Percentiles rank a stretch among this genome's conserved stretches.
Evolutionary conservation across 2,329 filamentous ascomycete species (phyloP).

Genomic region (Ceratocystis alfenasii): DNA sequence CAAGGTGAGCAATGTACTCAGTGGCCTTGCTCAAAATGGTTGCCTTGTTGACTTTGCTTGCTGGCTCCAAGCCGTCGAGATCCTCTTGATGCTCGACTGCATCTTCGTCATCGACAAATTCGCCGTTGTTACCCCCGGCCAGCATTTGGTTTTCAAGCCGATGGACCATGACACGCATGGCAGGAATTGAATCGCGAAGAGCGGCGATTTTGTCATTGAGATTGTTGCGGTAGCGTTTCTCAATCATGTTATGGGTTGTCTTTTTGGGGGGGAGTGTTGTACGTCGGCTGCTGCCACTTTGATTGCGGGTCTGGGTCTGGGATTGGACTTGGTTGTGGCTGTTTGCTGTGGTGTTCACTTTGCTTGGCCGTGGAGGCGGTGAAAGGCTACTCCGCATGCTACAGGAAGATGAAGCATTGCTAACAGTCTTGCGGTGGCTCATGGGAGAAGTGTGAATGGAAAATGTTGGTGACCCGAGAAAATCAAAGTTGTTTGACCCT

Average conservation of each 20-base stretch:
- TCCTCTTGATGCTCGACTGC: slow-evolving; percentile 23
- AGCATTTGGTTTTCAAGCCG: slow-evolving; percentile 20
- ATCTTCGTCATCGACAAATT: slow-evolving; percentile 22
- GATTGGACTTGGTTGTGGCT: not conserved
- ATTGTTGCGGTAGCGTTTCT: slow-evolving; percentile 74
- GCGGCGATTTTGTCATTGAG: slow-evolving; percentile 74
- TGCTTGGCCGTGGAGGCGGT: slow-evolving; percentile 5
- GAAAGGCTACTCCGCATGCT: slow-evolving; percentile 17
- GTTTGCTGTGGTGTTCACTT: not conserved
- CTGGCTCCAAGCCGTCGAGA: slow-evolving; percentile 29
- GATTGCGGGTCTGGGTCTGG: not conserved
- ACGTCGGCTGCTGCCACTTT: not conserved
- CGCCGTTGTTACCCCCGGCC: slow-evolving; percentile 22
- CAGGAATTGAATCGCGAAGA: slow-evolving; percentile 55
- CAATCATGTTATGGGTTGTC: slow-evolving; percentile 74
- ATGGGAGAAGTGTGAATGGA: slow-evolving; percentile 6
- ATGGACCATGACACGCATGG: slow-evolving; percentile 31
- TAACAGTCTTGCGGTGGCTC: slow-evolving; percentile 17
- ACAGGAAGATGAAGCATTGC: slow-evolving; percentile 4
- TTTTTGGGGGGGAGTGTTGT: slow-evolving; percentile 43
- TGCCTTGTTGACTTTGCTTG: slow-evolving; percentile 35
- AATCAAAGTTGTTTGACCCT: slow-evolving; percentile 11
- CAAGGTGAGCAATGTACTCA: slow-evolving; percentile 31
- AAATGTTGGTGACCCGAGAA: slow-evolving; percentile 19
- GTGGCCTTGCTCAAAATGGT: slow-evolving; percentile 34